These are phyloP conservation scores for Boletus fagicola DNA, from an alignment of 768 basidiomycete species.

Conservation along the genomic window DNA sequence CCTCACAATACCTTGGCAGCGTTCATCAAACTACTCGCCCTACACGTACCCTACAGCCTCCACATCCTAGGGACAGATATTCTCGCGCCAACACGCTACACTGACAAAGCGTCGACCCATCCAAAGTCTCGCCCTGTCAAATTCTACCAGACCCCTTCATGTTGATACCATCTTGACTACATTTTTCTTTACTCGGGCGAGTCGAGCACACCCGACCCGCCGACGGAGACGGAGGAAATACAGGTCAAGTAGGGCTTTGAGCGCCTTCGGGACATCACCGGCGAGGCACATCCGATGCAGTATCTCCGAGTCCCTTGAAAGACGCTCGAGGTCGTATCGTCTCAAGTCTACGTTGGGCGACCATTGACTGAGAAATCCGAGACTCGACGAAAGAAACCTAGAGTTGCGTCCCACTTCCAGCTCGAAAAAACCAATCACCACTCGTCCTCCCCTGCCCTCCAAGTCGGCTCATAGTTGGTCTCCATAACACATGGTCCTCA, in stretches of 20 bases:
- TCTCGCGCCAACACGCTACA: slow-evolving; percentile 7
- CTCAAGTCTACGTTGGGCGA: too few relatives aligned
- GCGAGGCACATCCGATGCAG: not conserved
- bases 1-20: slow-evolving; percentile 1
- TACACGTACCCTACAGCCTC: slow-evolving; percentile 10
- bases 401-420: not conserved
- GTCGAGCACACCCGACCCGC: not conserved
- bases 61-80: slow-evolving; percentile 15
- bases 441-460: not conserved
- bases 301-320: not conserved
- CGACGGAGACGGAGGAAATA: slow-evolving; percentile 6
- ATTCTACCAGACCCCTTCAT: slow-evolving; percentile 15
- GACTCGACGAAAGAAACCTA: too few relatives aligned
- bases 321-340: too few relatives aligned
- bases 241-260: slow-evolving; percentile 16
- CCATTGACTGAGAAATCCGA: too few relatives aligned
- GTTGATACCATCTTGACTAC: not conserved
- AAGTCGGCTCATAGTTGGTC: not conserved
- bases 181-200: too few relatives aligned
- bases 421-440: not conserved
- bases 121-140: slow-evolving; percentile 15
- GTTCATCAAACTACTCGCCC: slow-evolving; percentile 10
- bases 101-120: slow-evolving; percentile 8
- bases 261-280: not conserved
- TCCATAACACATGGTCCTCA: not conserved